A percentile compares a stretch with the other conserved stretches of the same genome.
Evolutionary conservation across 768 basidiomycete species (phyloP).

Genomic region (Russula griseocarnosa): DNA sequence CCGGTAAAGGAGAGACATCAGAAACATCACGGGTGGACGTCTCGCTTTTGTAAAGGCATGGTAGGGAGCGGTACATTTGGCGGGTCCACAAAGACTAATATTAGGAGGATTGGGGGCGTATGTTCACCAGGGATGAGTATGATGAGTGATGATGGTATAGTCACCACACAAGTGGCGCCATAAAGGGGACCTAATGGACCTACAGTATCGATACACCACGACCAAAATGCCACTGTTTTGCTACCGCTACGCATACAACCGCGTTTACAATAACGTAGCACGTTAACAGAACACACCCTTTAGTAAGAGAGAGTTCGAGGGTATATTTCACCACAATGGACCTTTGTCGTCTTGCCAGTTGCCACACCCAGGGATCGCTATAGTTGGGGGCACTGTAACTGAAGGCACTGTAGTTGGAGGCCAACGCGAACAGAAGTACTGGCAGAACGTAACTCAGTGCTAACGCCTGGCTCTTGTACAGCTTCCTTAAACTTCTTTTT

Average conservation of each 20-base stretch:
- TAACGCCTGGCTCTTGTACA: not conserved
- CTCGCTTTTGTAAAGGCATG: not conserved
- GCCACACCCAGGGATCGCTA: not conserved
- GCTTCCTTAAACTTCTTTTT: not conserved
- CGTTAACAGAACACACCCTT: not conserved
- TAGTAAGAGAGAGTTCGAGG: not conserved
- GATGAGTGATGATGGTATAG: not conserved
- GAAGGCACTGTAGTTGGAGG: not conserved
- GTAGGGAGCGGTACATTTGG: not conserved
- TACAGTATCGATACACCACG: not conserved
- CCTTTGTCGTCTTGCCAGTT: no score
- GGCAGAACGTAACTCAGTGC: not conserved
- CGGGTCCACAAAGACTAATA: not conserved
- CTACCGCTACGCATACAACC: not conserved
- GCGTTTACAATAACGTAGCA: not conserved
- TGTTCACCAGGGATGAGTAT: not conserved
- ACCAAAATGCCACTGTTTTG: not conserved
- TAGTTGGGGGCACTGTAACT: not conserved
- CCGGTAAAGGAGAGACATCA: not conserved
- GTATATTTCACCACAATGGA: not conserved
- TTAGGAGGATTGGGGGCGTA: conserved; percentile 1
- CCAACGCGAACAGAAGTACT: not conserved
- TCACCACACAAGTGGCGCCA: not conserved
- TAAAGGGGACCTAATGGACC: not conserved
- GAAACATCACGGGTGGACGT: not conserved